Conservation (phyloP, 805 yeast genomes). For the Barnettozyma wickerhamii region DNA sequence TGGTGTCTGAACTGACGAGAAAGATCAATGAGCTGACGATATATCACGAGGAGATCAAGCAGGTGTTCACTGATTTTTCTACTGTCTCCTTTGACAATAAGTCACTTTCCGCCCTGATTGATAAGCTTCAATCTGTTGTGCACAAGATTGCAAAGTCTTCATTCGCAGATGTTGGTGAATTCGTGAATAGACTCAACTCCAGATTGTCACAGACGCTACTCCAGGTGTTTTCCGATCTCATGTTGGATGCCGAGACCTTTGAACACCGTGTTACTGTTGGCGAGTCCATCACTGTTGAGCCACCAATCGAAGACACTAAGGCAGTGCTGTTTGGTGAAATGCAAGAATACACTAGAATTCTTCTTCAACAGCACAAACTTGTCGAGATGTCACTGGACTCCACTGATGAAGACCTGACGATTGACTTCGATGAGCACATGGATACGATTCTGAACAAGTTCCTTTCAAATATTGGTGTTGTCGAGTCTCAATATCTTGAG, state of each 20-base stretch:
- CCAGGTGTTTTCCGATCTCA: conserved; percentile 23
- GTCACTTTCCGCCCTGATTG: conserved; percentile 20
- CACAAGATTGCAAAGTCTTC: conserved; percentile 30
- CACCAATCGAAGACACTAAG: conserved; percentile 38
- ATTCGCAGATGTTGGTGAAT: no score
- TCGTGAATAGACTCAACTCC: no score
- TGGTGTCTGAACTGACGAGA: conserved; percentile 27
- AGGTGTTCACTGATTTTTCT: conserved; percentile 22
- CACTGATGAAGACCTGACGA: background rate
- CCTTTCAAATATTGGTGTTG: conserved; percentile 18
- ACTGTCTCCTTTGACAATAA: conserved; percentile 24
- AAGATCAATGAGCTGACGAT: conserved; percentile 28
- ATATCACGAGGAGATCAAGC: conserved; percentile 26
- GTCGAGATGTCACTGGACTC: conserved; percentile 20
- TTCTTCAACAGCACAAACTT: conserved; percentile 26
- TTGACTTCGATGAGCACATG: conserved; percentile 11
- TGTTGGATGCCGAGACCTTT: conserved; percentile 5
- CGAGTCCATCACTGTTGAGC: conserved; percentile 33
- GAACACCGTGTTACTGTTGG: conserved; percentile 35
- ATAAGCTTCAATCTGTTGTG: conserved; percentile 32
- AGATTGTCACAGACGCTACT: conserved; percentile 27
- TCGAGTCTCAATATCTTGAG: conserved; percentile 30
- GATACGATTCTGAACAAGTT: conserved; percentile 14
- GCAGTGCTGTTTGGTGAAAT: conserved; percentile 22
- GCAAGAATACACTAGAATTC: conserved; percentile 22